Percentiles rank a stretch among this genome's conserved stretches.
phyloP scores from a whole-genome alignment of 192 early-diverging fungal species.

The Backusella westeae region DNA sequence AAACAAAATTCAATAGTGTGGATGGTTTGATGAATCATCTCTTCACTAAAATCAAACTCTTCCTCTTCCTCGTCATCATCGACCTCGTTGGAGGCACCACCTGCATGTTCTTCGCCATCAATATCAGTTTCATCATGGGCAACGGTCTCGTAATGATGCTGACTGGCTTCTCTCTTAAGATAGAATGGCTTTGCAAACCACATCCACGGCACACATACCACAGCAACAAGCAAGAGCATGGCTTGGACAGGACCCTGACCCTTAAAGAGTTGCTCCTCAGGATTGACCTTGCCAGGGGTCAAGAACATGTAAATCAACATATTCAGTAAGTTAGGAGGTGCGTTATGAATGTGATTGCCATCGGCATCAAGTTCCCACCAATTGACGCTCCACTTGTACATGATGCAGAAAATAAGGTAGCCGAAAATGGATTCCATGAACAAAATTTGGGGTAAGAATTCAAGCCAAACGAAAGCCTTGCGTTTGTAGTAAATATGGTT shows the following conservation, averaged over 20 bases:
- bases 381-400: conserved; percentile 97
- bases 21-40: conserved; percentile 96
- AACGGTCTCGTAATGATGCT: conserved; percentile 67
- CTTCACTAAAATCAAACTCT: conserved; percentile 91
- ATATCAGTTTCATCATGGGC: conserved; percentile 40
- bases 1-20: conserved; percentile 99
- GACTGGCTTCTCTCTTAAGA: conserved; percentile 78
- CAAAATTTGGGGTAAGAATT: conserved; percentile 92
- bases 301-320: conserved; percentile 99
- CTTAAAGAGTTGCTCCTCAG: conserved; percentile 73
- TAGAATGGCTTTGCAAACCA: conserved; percentile 89
- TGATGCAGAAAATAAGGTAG: conserved; percentile 89
- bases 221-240: conserved; percentile 75
- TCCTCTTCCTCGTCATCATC: conserved; percentile 62
- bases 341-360: conserved; percentile 62
- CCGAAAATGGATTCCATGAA: conserved; percentile 96
- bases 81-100: conserved; percentile 60
- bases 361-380: conserved; percentile 75
- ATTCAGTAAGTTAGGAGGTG: conserved; percentile 94
- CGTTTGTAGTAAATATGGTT: conserved; percentile 92
- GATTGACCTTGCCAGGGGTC: conserved; percentile 76
- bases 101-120: conserved; percentile 31
- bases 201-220: conserved; percentile 98
- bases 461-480: conserved; percentile 75
- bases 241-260: conserved; percentile 87